Conservation (phyloP, 192 early-diverging fungal genomes). For the Entomortierella lignicola region DNA sequence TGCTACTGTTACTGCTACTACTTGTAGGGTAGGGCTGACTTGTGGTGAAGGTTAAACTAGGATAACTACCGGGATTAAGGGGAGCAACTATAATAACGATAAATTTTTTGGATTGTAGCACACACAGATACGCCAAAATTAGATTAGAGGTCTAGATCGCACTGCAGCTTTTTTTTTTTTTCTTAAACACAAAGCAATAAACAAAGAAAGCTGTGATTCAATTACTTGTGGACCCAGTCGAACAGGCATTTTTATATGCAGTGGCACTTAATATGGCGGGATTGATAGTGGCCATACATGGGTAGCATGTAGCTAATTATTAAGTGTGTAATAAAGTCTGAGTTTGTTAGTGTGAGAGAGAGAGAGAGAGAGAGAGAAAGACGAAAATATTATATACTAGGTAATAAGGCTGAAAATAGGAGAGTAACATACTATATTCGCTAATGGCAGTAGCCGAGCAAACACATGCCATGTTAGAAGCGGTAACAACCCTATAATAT, state of each 20-base stretch:
- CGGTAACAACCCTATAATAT: not conserved
- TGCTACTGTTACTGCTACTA: not conserved
- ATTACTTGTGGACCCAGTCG: constrained; percentile 1
- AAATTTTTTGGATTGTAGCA: too few species aligned
- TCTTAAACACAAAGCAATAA: not conserved
- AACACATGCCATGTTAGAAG: constrained; percentile 1
- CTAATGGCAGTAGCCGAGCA: constrained; percentile 21
- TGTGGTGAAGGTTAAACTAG: not conserved
- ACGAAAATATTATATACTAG: too few species aligned
- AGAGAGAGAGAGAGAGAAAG: too few species aligned
- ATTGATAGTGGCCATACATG: constrained; percentile 17
- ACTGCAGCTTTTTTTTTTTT: too few species aligned
- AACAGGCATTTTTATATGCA: constrained; percentile 8
- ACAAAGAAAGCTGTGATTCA: not conserved
- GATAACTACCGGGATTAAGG: too few species aligned
- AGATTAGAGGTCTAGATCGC: too few species aligned
- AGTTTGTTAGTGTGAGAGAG: too few species aligned
- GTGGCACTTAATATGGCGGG: not conserved
- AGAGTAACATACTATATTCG: constrained; percentile 16
- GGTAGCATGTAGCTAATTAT: constrained; percentile 25
- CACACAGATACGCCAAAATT: too few species aligned
- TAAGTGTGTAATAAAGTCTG: not conserved
- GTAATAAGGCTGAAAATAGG: not conserved
- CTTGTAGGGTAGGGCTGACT: not conserved
- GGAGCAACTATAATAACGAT: too few species aligned